Percentiles rank a stretch among this genome's conserved stretches.
Evolutionary conservation across 345 rosid species (phyloP).

Genomic region (Geranium rotundifolium): DNA sequence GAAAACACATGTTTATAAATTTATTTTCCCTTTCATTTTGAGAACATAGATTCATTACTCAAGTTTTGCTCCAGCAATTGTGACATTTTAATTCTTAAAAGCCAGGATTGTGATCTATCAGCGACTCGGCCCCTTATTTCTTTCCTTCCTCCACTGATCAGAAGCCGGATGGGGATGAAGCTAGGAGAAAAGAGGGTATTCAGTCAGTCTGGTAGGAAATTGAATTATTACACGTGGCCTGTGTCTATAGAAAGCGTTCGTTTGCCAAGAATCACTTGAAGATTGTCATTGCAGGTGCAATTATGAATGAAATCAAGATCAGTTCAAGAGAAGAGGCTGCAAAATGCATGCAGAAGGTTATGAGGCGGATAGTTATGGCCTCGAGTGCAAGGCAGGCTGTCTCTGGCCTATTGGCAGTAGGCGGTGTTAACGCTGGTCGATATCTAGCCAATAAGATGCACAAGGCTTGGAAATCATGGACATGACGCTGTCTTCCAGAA

Average conservation of each 20-base stretch:
- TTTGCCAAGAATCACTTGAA: neutral
- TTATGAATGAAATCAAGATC: conserved; percentile 27
- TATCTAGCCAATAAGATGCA: conserved; percentile 57
- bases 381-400: conserved; percentile 84
- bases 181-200: conserved; percentile 35
- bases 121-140: conserved; percentile 42
- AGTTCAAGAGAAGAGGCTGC: conserved; percentile 62
- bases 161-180: conserved; percentile 46
- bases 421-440: conserved; percentile 47
- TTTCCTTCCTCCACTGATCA: conserved; percentile 55
- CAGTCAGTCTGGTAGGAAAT: conserved; percentile 46
- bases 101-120: conserved; percentile 49
- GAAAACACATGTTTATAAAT: too few species aligned
- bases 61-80: neutral
- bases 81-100: conserved; percentile 1
- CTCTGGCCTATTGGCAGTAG: conserved; percentile 64
- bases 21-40: too few species aligned
- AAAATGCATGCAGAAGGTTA: conserved; percentile 49
- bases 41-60: too few species aligned
- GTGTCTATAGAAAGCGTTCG: neutral
- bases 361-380: conserved; percentile 51
- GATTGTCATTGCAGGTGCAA: conserved; percentile 27
- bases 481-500: too few species aligned
- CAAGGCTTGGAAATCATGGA: conserved; percentile 32
- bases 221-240: neutral